A percentile compares a stretch with the other conserved stretches of the same genome.
Conservation (phyloP, 805 yeast species). For the Metschnikowia borealis region DNA sequence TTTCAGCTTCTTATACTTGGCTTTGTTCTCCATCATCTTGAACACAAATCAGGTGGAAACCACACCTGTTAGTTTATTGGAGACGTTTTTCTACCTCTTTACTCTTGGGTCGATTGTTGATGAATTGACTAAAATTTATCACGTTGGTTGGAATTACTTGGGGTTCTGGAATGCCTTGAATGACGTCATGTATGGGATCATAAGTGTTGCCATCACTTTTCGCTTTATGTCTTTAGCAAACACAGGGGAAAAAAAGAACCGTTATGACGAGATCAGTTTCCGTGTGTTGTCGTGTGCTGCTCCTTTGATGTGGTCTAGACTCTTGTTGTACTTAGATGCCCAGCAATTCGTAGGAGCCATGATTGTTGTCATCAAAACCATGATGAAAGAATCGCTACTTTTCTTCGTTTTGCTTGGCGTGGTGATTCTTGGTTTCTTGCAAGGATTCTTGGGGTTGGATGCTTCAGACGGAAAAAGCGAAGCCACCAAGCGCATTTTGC, state of each 20-base stretch:
- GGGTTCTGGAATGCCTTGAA: constrained; percentile 81
- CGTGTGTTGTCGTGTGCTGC: constrained; percentile 74
- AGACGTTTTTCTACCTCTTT: constrained; percentile 56
- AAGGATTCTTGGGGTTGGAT: constrained; percentile 83
- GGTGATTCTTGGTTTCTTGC: constrained; percentile 75
- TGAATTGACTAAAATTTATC: constrained; percentile 67
- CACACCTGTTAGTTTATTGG: constrained; percentile 40
- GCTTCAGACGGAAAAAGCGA: constrained; percentile 83
- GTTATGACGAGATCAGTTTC: constrained; percentile 57
- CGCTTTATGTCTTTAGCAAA: constrained; percentile 41
- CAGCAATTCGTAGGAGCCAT: constrained; percentile 81
- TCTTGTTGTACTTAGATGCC: constrained; percentile 73
- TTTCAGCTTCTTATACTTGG: constrained; percentile 60
- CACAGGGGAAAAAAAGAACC: constrained; percentile 21
- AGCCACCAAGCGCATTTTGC: constrained; percentile 59
- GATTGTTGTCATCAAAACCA: constrained; percentile 77
- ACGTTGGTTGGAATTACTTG: constrained; percentile 67
- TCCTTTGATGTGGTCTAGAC: constrained; percentile 82
- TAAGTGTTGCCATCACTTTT: constrained; percentile 50
- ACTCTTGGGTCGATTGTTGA: constrained; percentile 65
- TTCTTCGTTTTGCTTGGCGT: constrained; percentile 72
- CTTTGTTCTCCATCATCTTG: constrained; percentile 58
- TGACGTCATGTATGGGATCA: constrained; percentile 58
- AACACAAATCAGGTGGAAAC: constrained; percentile 49
- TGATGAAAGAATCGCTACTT: constrained; percentile 83